Evolutionary conservation across 2,329 filamentous ascomycete genomes (phyloP).

Genomic region (Epicoccum nigrum): DNA sequence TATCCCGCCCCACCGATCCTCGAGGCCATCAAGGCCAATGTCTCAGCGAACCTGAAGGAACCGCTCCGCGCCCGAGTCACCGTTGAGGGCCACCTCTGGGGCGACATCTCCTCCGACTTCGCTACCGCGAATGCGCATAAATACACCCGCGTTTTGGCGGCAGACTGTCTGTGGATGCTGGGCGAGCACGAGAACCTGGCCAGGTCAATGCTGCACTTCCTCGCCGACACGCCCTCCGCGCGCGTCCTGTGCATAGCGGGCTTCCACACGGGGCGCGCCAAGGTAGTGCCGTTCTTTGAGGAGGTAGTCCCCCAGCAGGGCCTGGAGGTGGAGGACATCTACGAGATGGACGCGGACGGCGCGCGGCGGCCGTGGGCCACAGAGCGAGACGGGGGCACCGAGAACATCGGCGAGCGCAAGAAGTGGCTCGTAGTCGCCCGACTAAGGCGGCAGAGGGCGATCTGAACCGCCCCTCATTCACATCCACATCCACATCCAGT

Average conservation of each 20-base stretch:
- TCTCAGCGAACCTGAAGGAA: conserved; percentile 57
- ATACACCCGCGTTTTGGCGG: conserved; percentile 70
- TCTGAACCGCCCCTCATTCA: no score
- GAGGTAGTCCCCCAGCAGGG: conserved; percentile 54
- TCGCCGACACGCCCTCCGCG: conserved; percentile 54
- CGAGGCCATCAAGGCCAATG: conserved; percentile 63
- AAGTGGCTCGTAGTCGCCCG: conserved; percentile 70
- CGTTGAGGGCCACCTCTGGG: conserved; percentile 70
- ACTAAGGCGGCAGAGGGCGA: conserved; percentile 28
- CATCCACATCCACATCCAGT: neutral
- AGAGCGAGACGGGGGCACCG: conserved; percentile 62
- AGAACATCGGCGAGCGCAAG: conserved; percentile 68
- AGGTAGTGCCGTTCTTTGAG: conserved; percentile 71
- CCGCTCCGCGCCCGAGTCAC: conserved; percentile 46
- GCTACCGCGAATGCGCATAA: conserved; percentile 43
- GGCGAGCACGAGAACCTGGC: conserved; percentile 72
- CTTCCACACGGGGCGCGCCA: conserved; percentile 73
- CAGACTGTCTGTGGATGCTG: conserved; percentile 79
- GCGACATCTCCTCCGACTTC: conserved; percentile 56
- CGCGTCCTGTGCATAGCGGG: conserved; percentile 71
- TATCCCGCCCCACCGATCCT: conserved; percentile 69
- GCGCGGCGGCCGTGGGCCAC: conserved; percentile 64
- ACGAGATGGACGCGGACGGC: conserved; percentile 72
- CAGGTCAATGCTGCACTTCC: conserved; percentile 67
- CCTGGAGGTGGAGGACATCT: conserved; percentile 68